Conservation (phyloP, 176 grass and related monocot genomes). For the Tuctoria greenei region DNA sequence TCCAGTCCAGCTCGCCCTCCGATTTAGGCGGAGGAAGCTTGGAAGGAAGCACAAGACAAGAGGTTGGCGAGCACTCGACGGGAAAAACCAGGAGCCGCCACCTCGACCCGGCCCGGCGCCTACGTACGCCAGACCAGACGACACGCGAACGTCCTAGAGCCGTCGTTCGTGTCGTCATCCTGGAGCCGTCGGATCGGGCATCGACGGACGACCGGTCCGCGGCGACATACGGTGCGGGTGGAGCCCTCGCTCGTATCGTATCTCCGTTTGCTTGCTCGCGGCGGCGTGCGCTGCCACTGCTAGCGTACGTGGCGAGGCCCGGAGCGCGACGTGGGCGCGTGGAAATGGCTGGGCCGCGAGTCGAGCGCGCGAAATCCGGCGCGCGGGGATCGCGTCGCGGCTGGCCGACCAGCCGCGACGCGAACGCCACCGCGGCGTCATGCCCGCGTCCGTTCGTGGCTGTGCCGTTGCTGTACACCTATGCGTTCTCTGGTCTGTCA, state of each 20-base stretch:
- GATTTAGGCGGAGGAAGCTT: constrained; percentile 67
- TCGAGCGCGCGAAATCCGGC: not conserved
- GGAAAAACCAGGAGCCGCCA: constrained; percentile 12
- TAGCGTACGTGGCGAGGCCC: not conserved
- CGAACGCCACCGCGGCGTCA: constrained; percentile 16
- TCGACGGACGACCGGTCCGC: too few species aligned
- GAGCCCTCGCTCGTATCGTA: not conserved
- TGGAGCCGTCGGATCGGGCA: too few species aligned
- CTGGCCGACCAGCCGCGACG: constrained; percentile 8
- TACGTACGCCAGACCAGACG: not conserved
- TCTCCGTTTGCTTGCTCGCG: constrained; percentile 32
- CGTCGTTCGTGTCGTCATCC: too few species aligned
- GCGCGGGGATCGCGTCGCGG: constrained; percentile 14
- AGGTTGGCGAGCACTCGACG: constrained; percentile 61
- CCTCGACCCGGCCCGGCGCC: not conserved
- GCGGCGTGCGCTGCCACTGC: not conserved
- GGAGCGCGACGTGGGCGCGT: not conserved
- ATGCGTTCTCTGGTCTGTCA: not conserved
- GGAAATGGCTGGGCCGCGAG: not conserved
- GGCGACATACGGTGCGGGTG: too few species aligned
- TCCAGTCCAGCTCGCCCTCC: constrained; percentile 13
- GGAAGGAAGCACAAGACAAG: constrained; percentile 90
- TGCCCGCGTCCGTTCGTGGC: not conserved
- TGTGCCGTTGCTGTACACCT: not conserved
- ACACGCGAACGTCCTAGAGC: constrained; percentile 14